Conservation (phyloP, 2,329 filamentous ascomycete genomes). For the Orbilia quercus region DNA sequence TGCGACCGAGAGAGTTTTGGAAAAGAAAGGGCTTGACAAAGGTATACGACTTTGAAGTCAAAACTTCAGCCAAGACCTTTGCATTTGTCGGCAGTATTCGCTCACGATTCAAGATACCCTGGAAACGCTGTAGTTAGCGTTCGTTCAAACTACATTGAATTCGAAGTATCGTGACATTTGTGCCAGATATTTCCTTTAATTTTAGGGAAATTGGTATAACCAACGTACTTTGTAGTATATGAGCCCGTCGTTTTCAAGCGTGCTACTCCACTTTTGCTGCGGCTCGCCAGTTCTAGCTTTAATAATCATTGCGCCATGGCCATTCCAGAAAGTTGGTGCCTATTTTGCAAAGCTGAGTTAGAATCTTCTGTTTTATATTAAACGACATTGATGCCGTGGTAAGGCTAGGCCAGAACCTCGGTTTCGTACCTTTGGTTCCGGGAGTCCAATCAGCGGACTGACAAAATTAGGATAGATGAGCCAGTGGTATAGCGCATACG, state of each 20-base stretch:
- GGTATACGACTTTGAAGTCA: constrained; percentile 76
- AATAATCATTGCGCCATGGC: constrained; percentile 39
- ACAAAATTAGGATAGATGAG: constrained; percentile 43
- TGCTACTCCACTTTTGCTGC: constrained; percentile 67
- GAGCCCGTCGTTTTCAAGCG: constrained; percentile 74
- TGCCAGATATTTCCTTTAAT: too few relatives aligned
- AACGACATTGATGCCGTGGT: too few relatives aligned
- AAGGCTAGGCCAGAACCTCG: too few relatives aligned
- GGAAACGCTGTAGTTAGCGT: neutral
- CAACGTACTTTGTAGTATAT: constrained; percentile 71
- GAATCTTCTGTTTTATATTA: too few relatives aligned
- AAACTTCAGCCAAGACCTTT: constrained; percentile 76
- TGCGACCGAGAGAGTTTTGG: constrained; percentile 69
- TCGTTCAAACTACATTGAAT: too few relatives aligned
- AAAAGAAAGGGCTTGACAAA: constrained; percentile 73
- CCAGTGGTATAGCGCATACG: constrained; percentile 39
- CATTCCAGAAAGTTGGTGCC: constrained; percentile 50
- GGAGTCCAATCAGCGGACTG: constrained; percentile 37
- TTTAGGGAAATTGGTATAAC: too few relatives aligned
- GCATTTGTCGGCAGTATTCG: constrained; percentile 72
- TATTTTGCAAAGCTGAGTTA: neutral
- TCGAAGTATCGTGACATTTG: too few relatives aligned
- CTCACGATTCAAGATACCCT: constrained; percentile 71
- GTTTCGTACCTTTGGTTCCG: constrained; percentile 48
- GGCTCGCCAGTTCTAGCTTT: constrained; percentile 44